Base-by-base conservation (phyloP, 2,329 filamentous ascomycete genomes). In the Fusarium fujikuroi region DNA sequence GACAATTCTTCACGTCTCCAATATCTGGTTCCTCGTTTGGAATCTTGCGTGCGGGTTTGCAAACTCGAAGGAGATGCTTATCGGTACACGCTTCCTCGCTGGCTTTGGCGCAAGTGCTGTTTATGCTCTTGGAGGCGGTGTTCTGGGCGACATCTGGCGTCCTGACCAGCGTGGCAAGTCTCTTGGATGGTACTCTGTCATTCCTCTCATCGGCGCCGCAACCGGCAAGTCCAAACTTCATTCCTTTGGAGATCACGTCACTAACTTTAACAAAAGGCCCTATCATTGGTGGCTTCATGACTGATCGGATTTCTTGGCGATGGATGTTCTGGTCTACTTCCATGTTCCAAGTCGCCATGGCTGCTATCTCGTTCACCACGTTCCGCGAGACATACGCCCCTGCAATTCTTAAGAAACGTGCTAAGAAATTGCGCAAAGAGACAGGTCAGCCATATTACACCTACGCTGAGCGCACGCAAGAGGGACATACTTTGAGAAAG, bases 1-100 rank as follows among this genome's bases (percentile, higher is more conserved):
- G 54, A 69, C 70, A 0, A 76, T 88, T 15, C 77, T 86, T 9
- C 85, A 86, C 44, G 59, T 75, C 0, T 83, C 84, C 3, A 89
- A 86, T 64, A 40, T 86, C 3, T 83, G 85, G 81, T 88, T 89
- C 75, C 76, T 89, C 5, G 64, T 84, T 43, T 87, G 87, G 83
- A 87, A 87, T 70, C 69, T 87, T 12, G 79, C 81, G 4, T 87
- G 85, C 63, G 82, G 84, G 7, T 83, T 84, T 58, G 78, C 85
- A 9, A 78, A 71, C 2, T 79, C 80, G 6, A 82, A 85, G 59
- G 78, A 80, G 10, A 52, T 82, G 11, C 75, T 88, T 6, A 84
- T 88, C 16, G 82, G 81, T 0, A 81, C 83, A 18, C 80, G 87
- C 0, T 85, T 88, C 46, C 70, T 88, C 2, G 81, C 85, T 8